Evolutionary conservation across 257 asterid species (phyloP).

Genomic region (Capsicum chinense): DNA sequence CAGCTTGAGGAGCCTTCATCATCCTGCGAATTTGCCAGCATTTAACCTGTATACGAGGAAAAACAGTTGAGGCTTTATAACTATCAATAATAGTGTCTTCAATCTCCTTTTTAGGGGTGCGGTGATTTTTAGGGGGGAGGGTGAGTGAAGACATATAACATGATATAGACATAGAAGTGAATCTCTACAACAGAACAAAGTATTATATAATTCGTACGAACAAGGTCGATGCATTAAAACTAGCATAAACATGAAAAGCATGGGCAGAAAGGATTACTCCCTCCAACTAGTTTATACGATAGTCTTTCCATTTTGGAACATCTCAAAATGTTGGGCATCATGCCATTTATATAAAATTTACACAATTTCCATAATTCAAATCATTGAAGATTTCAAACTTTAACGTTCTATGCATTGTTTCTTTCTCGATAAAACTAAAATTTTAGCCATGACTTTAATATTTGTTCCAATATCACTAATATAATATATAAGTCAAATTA

Average conservation of each 20-base stretch:
- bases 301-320: conserved; percentile 16
- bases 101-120: background rate
- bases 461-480: background rate
- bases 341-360: background rate
- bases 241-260: background rate
- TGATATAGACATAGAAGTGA: background rate
- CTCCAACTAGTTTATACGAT: background rate
- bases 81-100: background rate
- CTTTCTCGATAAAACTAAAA: background rate
- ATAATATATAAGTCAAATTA: conserved; percentile 19
- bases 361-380: conserved; percentile 2
- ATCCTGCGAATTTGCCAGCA: conserved; percentile 98
- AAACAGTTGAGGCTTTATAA: background rate
- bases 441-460: background rate
- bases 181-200: background rate
- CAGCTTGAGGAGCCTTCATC: conserved; percentile 97
- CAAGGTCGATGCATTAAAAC: background rate
- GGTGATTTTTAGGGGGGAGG: background rate
- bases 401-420: background rate
- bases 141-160: background rate
- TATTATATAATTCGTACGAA: background rate
- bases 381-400: background rate
- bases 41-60: conserved; percentile 66
- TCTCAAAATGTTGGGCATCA: conserved; percentile 19
- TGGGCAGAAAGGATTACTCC: background rate